Conservation (phyloP, 164 flowering plant species). For the Santalum album region DNA sequence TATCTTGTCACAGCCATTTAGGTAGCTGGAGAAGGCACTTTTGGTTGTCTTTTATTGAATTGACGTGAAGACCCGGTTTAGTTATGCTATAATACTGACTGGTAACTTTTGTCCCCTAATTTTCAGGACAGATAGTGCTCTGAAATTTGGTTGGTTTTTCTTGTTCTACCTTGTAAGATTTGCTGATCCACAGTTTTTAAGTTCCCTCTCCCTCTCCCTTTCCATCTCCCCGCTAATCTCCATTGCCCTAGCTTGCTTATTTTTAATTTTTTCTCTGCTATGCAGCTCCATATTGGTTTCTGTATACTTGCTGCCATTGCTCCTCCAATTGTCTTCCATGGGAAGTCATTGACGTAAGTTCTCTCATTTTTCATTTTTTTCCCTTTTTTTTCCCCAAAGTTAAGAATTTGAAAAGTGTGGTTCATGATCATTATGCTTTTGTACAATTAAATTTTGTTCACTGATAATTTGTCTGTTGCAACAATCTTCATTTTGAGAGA, state of each 20-base stretch:
- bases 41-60: too few species aligned
- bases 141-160: constrained; percentile 80
- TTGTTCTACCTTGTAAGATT: constrained; percentile 56
- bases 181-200: not conserved
- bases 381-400: too few species aligned
- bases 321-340: constrained; percentile 88
- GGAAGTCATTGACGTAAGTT: constrained; percentile 90
- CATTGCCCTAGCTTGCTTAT: not conserved
- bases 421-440: not conserved
- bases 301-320: constrained; percentile 96
- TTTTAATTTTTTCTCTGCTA: not conserved
- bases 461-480: too few species aligned
- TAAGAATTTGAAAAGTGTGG: not conserved
- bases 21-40: too few species aligned
- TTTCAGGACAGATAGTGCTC: constrained; percentile 81
- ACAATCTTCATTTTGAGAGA: too few species aligned
- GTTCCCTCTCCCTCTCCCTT: not conserved
- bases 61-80: not conserved
- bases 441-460: too few species aligned
- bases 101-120: constrained; percentile 2
- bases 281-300: constrained; percentile 88
- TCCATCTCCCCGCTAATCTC: not conserved
- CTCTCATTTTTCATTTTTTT: not conserved
- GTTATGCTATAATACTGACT: not conserved
- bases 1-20: too few species aligned